Conservation (phyloP, 768 basidiomycete genomes). For the Amanita muscaria region DNA sequence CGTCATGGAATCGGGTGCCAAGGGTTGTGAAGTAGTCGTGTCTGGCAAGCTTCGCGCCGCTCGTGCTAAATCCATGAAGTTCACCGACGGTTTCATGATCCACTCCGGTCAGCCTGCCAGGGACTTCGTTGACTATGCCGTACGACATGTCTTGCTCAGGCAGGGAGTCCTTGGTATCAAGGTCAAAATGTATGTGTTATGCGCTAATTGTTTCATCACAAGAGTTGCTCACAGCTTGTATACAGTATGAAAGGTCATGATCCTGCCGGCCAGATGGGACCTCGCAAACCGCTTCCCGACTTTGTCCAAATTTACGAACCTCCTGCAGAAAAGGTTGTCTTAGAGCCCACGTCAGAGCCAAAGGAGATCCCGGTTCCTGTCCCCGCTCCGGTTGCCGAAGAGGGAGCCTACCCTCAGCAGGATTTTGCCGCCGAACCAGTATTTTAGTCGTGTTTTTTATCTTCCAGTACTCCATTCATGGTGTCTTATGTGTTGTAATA, state of each 20-base stretch:
- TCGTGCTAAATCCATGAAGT: constrained; percentile 99
- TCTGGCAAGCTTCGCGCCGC: constrained; percentile 99
- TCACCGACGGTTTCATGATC: constrained; percentile 99
- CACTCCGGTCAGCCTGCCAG: constrained; percentile 96
- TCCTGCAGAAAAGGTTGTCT: constrained; percentile 82
- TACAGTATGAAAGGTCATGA: constrained; percentile 93
- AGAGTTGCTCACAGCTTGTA: constrained; percentile 11
- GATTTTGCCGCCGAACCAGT: no score
- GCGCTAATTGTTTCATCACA: not conserved
- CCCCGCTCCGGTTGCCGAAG: constrained; percentile 38
- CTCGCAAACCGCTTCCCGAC: constrained; percentile 91
- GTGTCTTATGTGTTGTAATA: no score
- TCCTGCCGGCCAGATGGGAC: constrained; percentile 84
- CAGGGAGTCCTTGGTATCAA: constrained; percentile 99
- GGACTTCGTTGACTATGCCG: constrained; percentile 96
- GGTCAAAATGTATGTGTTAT: constrained; percentile 80
- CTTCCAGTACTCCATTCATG: no score
- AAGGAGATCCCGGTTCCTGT: constrained; percentile 58
- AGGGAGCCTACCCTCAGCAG: constrained; percentile 43
- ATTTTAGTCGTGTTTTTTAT: no score
- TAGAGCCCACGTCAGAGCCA: constrained; percentile 86
- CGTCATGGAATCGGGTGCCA: constrained; percentile 99
- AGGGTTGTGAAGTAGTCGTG: constrained; percentile 99
- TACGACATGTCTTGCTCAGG: constrained; percentile 93
- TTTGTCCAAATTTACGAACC: constrained; percentile 86